Conservation (phyloP, 2,329 filamentous ascomycete species). For the Fusarium drepaniforme region DNA sequence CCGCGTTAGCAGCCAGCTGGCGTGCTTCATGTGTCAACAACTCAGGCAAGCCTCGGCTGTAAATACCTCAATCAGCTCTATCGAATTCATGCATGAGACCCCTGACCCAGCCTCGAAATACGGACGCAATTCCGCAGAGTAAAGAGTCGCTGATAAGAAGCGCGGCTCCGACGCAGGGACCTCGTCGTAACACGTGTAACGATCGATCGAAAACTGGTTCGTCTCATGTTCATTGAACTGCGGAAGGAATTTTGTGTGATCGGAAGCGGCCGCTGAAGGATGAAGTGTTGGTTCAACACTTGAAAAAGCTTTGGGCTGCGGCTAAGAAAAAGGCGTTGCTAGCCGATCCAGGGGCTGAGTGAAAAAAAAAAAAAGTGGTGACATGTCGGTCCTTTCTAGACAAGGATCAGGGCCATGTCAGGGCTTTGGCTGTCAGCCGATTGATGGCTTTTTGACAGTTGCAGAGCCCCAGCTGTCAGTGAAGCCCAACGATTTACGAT, state of each 20-base stretch:
- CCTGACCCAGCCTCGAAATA: neutral
- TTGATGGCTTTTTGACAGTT: neutral
- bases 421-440: neutral
- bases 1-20: neutral
- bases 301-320: neutral
- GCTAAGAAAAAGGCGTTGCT: neutral
- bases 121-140: neutral
- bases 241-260: neutral
- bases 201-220: constrained; percentile 1
- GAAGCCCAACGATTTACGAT: neutral
- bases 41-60: neutral
- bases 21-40: neutral
- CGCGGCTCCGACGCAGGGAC: neutral
- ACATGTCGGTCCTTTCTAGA: neutral
- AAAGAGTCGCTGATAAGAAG: neutral
- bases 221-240: neutral
- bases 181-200: neutral
- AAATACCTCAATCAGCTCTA: constrained; percentile 3
- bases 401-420: neutral
- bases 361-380: neutral
- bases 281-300: neutral
- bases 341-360: neutral
- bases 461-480: neutral
- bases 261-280: neutral
- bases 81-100: neutral